These are phyloP conservation scores for Wallacemonas rigidus DNA, from an alignment of 208 protist genomes.

Conservation along the genomic window DNA sequence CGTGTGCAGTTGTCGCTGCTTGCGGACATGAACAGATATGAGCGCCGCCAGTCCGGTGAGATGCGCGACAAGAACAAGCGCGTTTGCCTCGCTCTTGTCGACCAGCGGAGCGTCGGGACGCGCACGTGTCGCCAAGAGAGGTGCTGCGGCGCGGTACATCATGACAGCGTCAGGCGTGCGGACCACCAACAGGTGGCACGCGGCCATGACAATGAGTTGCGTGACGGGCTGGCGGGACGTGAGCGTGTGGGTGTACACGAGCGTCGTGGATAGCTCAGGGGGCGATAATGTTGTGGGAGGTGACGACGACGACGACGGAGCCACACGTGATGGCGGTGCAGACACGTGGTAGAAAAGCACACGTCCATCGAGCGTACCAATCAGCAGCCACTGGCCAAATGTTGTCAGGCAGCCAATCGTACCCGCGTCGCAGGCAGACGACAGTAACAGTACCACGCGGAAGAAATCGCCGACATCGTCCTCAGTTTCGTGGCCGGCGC, in stretches of 20 bases:
- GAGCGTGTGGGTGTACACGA: constrained; percentile 21
- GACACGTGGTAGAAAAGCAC: constrained; percentile 43
- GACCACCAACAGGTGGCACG: constrained; percentile 16
- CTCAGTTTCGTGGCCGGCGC: neutral
- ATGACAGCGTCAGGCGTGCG: constrained; percentile 26
- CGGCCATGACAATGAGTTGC: constrained; percentile 33
- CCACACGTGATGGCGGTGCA: neutral
- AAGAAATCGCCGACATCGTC: neutral
- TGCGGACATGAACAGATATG: constrained; percentile 33
- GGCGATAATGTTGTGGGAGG: neutral
- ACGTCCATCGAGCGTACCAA: constrained; percentile 65
- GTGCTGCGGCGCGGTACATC: constrained; percentile 37
- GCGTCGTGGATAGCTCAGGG: constrained; percentile 1
- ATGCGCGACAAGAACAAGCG: neutral
- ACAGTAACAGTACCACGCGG: neutral
- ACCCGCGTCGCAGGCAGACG: neutral
- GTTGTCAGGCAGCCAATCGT: constrained; percentile 52
- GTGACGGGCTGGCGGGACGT: constrained; percentile 37
- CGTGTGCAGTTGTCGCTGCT: constrained; percentile 38
- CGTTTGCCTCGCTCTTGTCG: too few species aligned
- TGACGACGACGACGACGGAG: neutral
- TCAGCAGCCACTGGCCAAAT: constrained; percentile 38
- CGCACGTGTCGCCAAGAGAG: constrained; percentile 7
- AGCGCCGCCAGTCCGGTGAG: constrained; percentile 1
- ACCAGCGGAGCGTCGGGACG: constrained; percentile 11